These are phyloP conservation scores for Penicillium sp. DNA, from an alignment of 2,329 filamentous ascomycete genomes.

Conservation along the genomic window DNA sequence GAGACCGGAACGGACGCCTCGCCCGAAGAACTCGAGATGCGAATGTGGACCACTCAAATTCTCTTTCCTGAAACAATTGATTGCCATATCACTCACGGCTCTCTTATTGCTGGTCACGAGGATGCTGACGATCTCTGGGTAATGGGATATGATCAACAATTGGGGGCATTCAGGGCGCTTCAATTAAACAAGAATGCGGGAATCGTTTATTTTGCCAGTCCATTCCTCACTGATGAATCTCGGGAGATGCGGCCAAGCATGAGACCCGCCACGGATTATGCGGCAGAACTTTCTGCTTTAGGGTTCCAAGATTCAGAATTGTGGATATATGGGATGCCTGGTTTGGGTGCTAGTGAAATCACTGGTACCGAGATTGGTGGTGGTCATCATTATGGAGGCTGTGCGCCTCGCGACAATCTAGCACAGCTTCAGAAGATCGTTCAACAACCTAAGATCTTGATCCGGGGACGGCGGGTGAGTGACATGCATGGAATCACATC, in stretches of 20 bases:
- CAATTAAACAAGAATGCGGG: conserved; percentile 73
- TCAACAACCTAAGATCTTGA: conserved; percentile 61
- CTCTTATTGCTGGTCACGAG: conserved; percentile 55
- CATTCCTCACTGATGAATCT: conserved; percentile 45
- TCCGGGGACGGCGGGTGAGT: conserved; percentile 64
- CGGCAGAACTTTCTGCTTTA: conserved; percentile 69
- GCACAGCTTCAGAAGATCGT: conserved; percentile 34
- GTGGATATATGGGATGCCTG: conserved; percentile 76
- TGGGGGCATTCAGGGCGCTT: conserved; percentile 75
- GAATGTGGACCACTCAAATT: conserved; percentile 82
- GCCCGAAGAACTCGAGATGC: conserved; percentile 60
- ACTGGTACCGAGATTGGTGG: conserved; percentile 13
- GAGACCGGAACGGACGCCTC: conserved; percentile 50
- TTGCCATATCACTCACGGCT: conserved; percentile 65
- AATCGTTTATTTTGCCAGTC: conserved; percentile 75
- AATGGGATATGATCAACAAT: conserved; percentile 72
- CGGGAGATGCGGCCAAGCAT: conserved; percentile 66
- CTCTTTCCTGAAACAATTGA: conserved; percentile 79
- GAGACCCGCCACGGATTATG: conserved; percentile 64
- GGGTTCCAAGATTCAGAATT: conserved; percentile 70
- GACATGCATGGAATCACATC: conserved; percentile 65
- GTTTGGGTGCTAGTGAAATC: conserved; percentile 28
- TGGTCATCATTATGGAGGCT: conserved; percentile 14
- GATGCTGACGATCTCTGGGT: conserved; percentile 67
- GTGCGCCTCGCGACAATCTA: conserved; percentile 19